Evolutionary conservation across 2,329 filamentous ascomycete genomes (phyloP).

Genomic region (Colletotrichum sp.): DNA sequence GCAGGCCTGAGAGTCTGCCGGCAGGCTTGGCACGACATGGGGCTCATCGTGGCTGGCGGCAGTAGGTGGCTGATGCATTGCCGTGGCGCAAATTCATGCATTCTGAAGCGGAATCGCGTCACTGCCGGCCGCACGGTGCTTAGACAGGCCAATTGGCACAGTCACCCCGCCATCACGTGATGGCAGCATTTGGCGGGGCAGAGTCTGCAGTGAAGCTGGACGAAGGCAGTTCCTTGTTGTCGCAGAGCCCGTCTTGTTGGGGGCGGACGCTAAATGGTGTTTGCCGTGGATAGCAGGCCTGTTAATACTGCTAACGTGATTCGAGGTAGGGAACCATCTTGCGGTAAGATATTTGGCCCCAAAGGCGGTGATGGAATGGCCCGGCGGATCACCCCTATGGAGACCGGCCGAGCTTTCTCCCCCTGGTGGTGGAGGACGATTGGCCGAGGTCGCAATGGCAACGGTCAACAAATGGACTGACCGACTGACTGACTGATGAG

Average conservation of each 20-base stretch:
- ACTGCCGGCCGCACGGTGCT: background rate
- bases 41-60: background rate
- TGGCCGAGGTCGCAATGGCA: background rate
- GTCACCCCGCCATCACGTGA: slow-evolving; percentile 22
- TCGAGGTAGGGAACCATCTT: background rate
- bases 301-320: background rate
- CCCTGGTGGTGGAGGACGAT: background rate
- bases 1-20: background rate
- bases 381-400: slow-evolving; percentile 11
- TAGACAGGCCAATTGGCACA: background rate
- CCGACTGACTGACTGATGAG: background rate
- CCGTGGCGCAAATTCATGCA: background rate
- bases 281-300: background rate
- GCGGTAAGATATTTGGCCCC: background rate
- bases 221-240: background rate
- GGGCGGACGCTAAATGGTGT: background rate
- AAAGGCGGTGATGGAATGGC: slow-evolving; percentile 18
- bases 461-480: background rate
- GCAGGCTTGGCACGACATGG: background rate
- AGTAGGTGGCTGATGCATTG: background rate
- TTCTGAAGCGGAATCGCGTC: background rate
- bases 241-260: background rate
- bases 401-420: background rate
- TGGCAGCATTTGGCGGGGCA: slow-evolving; percentile 5
- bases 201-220: background rate